Conservation (phyloP, 2,329 filamentous ascomycete genomes). For the Periconia sp. region DNA sequence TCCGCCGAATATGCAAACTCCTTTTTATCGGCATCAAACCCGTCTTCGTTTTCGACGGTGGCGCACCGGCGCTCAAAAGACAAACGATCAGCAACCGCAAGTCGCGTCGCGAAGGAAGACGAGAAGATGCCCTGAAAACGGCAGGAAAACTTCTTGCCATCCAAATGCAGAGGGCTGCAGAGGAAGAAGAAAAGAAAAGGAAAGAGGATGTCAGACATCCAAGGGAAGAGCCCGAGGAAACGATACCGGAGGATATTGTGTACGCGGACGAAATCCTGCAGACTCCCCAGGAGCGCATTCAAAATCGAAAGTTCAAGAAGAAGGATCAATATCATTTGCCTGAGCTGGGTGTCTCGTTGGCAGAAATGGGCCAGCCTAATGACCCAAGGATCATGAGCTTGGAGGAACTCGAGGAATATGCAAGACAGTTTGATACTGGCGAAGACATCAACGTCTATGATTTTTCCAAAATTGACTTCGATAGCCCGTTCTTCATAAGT, state of each 20-base stretch:
- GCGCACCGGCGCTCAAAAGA: constrained; percentile 85
- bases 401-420: constrained; percentile 92
- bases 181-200: constrained; percentile 76
- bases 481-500: constrained; percentile 92
- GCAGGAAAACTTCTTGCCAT: constrained; percentile 89
- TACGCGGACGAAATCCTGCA: constrained; percentile 91
- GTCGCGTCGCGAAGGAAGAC: constrained; percentile 77
- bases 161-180: constrained; percentile 88
- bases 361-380: constrained; percentile 84
- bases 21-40: constrained; percentile 95
- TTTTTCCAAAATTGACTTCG: constrained; percentile 98
- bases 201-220: constrained; percentile 47
- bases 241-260: constrained; percentile 74
- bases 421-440: constrained; percentile 85
- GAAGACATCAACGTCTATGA: constrained; percentile 88
- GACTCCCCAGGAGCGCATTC: constrained; percentile 72
- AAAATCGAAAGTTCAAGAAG: constrained; percentile 79
- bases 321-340: constrained; percentile 96
- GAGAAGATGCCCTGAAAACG: constrained; percentile 90
- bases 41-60: constrained; percentile 97
- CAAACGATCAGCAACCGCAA: constrained; percentile 84
- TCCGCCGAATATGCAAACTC: constrained; percentile 95
- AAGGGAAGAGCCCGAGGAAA: constrained; percentile 58
- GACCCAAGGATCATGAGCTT: constrained; percentile 96
- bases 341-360: constrained; percentile 75